These are phyloP conservation scores for Tulasnella sp. DNA, from an alignment of 768 basidiomycete species.

Conservation along the genomic window DNA sequence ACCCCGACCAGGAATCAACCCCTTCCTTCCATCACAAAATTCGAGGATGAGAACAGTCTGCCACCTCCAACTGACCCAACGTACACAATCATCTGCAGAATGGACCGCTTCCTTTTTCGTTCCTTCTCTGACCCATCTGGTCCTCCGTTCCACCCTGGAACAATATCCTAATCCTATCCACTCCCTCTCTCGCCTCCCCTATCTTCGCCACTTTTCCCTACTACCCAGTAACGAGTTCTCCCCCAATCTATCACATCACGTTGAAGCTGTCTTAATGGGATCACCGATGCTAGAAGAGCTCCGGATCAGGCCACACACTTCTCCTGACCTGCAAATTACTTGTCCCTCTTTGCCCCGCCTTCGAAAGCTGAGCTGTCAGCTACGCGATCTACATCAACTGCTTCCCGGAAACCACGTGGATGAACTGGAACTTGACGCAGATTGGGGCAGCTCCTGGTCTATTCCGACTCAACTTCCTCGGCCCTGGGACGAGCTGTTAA, in stretches of 20 bases:
- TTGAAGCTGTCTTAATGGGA: neutral
- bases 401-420: neutral
- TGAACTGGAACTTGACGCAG: neutral
- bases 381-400: neutral
- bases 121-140: neutral
- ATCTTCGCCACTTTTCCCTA: neutral
- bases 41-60: neutral
- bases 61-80: neutral
- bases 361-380: neutral
- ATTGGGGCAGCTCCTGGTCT: neutral
- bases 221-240: too few species aligned
- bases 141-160: neutral
- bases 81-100: too few species aligned
- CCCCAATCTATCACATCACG: neutral
- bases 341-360: neutral
- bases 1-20: neutral
- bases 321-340: neutral
- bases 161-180: neutral
- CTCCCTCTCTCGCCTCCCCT: neutral
- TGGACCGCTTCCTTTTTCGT: neutral
- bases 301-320: neutral
- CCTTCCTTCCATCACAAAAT: neutral
- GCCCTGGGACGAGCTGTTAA: neutral
- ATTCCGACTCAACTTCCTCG: neutral
- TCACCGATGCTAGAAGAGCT: neutral